Evolutionary conservation across 2,329 filamentous ascomycete species (phyloP).

Genomic region (Neonectria hederae): DNA sequence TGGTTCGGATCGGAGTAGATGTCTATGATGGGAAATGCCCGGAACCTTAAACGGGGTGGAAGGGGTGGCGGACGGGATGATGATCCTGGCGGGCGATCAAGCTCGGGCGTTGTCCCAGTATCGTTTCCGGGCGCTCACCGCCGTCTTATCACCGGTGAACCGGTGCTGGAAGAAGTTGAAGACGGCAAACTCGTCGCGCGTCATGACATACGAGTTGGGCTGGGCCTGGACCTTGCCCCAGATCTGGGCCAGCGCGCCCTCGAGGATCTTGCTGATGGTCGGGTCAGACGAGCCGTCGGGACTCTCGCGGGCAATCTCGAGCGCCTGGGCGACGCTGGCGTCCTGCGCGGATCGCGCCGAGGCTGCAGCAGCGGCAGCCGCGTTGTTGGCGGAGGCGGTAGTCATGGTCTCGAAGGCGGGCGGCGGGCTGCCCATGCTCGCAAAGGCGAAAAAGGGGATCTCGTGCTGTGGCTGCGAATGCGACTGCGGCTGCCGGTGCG

Average conservation of each 20-base stretch:
- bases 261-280: constrained; percentile 70
- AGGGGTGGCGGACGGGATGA: constrained; percentile 20
- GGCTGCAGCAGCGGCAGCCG: constrained; percentile 29
- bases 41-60: constrained; percentile 14
- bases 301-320: constrained; percentile 80
- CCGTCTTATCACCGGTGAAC: constrained; percentile 64
- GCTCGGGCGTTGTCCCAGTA: constrained; percentile 62
- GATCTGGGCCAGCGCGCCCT: constrained; percentile 69
- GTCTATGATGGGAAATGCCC: constrained; percentile 19
- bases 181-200: constrained; percentile 80
- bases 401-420: constrained; percentile 33
- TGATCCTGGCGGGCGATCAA: constrained; percentile 38
- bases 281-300: constrained; percentile 72
- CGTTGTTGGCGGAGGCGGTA: constrained; percentile 23
- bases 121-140: constrained; percentile 58
- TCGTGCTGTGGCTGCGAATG: constrained; percentile 36
- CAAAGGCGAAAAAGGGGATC: constrained; percentile 33
- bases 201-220: constrained; percentile 77
- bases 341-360: constrained; percentile 41
- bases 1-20: constrained; percentile 19
- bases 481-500: constrained; percentile 15
- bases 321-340: constrained; percentile 68
- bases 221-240: constrained; percentile 74
- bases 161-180: constrained; percentile 85
- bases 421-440: constrained; percentile 30